phyloP scores from a whole-genome alignment of 306 rosid species.

The Urtica urens region DNA sequence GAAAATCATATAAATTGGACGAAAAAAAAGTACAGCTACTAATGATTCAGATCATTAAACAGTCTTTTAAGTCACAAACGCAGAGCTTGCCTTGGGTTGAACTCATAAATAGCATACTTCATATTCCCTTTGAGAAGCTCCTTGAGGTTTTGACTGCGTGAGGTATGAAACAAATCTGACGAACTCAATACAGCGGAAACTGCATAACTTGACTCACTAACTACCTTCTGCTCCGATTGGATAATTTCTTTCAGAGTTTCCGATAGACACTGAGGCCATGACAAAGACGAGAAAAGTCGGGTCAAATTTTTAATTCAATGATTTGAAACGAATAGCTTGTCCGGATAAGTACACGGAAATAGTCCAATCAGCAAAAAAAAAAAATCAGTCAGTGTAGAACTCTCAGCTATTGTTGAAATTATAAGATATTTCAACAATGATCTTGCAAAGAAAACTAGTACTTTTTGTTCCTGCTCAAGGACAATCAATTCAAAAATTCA shows the following conservation, averaged over 20 bases:
- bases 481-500: no score
- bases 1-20: neutral
- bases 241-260: constrained; percentile 52
- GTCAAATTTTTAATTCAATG: neutral
- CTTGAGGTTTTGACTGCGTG: constrained; percentile 49
- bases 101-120: constrained; percentile 38
- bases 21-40: neutral
- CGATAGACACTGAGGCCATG: constrained; percentile 44
- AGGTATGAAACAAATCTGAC: constrained; percentile 36
- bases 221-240: constrained; percentile 42
- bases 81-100: constrained; percentile 64
- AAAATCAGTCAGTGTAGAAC: no score
- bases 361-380: no score
- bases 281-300: constrained; percentile 15
- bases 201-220: constrained; percentile 36
- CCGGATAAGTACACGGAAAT: no score
- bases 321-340: no score
- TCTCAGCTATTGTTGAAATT: no score
- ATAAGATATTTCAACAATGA: no score
- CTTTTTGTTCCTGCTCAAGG: no score
- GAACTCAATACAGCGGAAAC: constrained; percentile 74
- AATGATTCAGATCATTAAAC: no score
- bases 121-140: constrained; percentile 41
- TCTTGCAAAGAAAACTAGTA: no score
- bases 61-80: no score